Evolutionary conservation across 129 eudicot species (phyloP).

Genomic region (Pulicaria dysenterica): DNA sequence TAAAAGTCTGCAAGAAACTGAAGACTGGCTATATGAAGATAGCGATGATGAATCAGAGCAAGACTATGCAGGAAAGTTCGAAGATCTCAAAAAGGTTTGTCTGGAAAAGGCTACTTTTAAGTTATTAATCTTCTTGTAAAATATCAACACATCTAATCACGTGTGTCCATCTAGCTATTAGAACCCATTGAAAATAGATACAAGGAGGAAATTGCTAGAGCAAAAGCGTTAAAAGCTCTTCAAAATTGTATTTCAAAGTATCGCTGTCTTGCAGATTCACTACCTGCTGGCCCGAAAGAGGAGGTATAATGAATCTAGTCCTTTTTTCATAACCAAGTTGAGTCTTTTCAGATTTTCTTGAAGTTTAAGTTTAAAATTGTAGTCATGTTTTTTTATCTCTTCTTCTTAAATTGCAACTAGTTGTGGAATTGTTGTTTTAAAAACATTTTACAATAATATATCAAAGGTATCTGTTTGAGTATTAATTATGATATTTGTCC

Average conservation of each 20-base stretch:
- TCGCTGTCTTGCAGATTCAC: constrained; percentile 49
- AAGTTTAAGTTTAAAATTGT: neutral
- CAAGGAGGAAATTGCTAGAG: constrained; percentile 70
- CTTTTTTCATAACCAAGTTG: neutral
- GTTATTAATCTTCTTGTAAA: neutral
- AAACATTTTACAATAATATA: neutral
- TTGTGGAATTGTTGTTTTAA: neutral
- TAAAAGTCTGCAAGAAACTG: constrained; percentile 62
- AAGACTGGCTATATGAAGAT: constrained; percentile 90
- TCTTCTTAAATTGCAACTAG: neutral
- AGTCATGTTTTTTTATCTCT: neutral
- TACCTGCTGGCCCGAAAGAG: constrained; percentile 45
- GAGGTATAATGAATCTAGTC: constrained; percentile 42
- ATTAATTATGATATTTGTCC: neutral
- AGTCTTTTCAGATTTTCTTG: neutral
- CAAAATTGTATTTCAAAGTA: constrained; percentile 44
- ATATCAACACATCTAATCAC: constrained; percentile 7
- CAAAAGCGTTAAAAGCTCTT: constrained; percentile 44
- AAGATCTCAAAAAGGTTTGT: constrained; percentile 64
- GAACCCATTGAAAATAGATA: constrained; percentile 68
- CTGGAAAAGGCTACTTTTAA: neutral
- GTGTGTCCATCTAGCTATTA: constrained; percentile 49
- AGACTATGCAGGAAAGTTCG: constrained; percentile 61
- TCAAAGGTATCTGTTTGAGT: neutral
- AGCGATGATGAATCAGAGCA: constrained; percentile 78